Evolutionary conservation across 148 eudicot species (phyloP).

Genomic region (Tetragonia tetragonoides): DNA sequence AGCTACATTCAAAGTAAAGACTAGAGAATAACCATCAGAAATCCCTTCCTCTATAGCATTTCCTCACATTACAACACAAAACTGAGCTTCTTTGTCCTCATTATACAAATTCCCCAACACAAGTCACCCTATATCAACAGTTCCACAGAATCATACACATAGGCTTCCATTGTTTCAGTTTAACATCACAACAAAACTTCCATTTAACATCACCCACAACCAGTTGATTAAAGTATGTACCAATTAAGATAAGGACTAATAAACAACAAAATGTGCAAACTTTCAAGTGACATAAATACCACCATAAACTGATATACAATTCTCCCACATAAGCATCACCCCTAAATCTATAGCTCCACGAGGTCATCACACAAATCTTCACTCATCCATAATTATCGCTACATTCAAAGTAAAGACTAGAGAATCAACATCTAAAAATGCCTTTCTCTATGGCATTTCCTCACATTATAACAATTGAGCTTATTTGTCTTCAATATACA

Average conservation of each 20-base stretch:
- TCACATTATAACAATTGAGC: no score
- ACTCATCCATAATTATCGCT: no score
- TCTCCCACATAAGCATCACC: no score
- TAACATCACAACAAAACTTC: neutral
- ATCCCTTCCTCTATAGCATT: neutral
- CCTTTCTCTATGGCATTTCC: no score
- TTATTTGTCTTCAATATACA: neutral
- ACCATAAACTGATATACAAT: no score
- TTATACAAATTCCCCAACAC: neutral
- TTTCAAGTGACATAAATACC: neutral
- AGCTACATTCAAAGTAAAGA: neutral
- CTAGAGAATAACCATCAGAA: neutral
- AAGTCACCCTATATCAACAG: neutral
- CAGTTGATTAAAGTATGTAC: neutral
- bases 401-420: no score
- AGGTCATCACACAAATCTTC: no score
- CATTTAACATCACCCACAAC: neutral
- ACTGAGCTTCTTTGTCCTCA: no score
- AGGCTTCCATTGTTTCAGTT: neutral
- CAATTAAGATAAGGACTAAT: neutral
- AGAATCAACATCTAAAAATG: no score
- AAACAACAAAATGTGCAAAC: neutral
- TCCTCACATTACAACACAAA: neutral
- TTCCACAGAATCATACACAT: neutral
- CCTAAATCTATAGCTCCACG: no score